These are phyloP conservation scores for Handroanthus guayacan DNA, from an alignment of 257 asterid species.

Conservation along the genomic window DNA sequence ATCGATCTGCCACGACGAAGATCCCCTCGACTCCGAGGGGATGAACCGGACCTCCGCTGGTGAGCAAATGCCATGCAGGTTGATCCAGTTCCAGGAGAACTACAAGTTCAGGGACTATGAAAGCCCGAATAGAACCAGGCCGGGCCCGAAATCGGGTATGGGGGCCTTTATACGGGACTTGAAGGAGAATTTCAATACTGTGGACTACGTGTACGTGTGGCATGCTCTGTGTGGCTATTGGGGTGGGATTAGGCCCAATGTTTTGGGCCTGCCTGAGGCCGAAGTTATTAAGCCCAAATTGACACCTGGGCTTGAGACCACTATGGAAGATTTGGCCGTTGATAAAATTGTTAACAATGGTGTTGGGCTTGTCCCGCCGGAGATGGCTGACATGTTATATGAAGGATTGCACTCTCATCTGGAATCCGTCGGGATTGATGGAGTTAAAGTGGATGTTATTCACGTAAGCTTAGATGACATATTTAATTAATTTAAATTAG, in stretches of 20 bases:
- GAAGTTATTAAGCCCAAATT: slow-evolving; percentile 67
- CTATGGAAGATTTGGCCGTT: slow-evolving; percentile 96
- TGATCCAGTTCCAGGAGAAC: slow-evolving; percentile 75
- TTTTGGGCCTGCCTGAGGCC: slow-evolving; percentile 64
- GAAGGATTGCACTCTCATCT: slow-evolving; percentile 92
- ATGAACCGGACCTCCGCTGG: slow-evolving; percentile 90
- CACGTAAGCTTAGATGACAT: slow-evolving; percentile 53
- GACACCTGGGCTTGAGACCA: slow-evolving; percentile 77
- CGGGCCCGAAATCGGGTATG: slow-evolving; percentile 73
- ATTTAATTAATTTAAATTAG: background rate
- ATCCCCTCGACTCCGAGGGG: slow-evolving; percentile 76
- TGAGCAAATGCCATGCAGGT: slow-evolving; percentile 95
- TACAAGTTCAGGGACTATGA: slow-evolving; percentile 77
- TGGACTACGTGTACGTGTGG: slow-evolving; percentile 91
- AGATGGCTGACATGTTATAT: slow-evolving; percentile 60
- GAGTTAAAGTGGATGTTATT: slow-evolving; percentile 94
- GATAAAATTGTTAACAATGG: slow-evolving; percentile 93
- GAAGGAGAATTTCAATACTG: slow-evolving; percentile 61
- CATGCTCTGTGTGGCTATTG: slow-evolving; percentile 97
- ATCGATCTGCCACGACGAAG: slow-evolving; percentile 92
- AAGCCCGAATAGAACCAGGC: slow-evolving; percentile 52
- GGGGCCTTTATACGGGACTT: slow-evolving; percentile 78
- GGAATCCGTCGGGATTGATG: slow-evolving; percentile 86
- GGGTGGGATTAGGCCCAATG: slow-evolving; percentile 87
- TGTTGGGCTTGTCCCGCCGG: slow-evolving; percentile 87